Percentiles rank a stretch among this genome's conserved stretches.
These are phyloP conservation scores for Cyberlindnera mrakii DNA, from an alignment of 805 yeast genomes.

Conservation along the genomic window DNA sequence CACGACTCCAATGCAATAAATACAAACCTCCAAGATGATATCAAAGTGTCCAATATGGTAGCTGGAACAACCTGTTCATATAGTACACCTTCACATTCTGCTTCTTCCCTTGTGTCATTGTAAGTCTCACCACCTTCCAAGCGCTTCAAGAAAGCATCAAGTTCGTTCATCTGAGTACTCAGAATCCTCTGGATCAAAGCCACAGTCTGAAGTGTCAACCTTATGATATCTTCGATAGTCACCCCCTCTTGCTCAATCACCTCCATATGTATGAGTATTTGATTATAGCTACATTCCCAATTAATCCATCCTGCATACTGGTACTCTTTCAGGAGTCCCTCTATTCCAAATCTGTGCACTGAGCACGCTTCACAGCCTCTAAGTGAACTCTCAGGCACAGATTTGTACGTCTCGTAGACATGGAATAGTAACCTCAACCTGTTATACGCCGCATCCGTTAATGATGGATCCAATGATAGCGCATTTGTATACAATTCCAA, in stretches of 20 bases:
- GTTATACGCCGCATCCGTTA: constrained; percentile 51
- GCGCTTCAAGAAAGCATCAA: constrained; percentile 12
- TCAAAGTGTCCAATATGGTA: constrained; percentile 15
- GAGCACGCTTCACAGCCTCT: constrained; percentile 25
- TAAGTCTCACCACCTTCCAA: constrained; percentile 12
- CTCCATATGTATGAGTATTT: constrained; percentile 17
- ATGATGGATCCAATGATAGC: constrained; percentile 3
- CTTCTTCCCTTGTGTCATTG: constrained; percentile 7
- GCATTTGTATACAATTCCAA: constrained; percentile 37
- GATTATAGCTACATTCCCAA: constrained; percentile 24
- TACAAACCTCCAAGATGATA: constrained; percentile 7
- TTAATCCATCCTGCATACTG: constrained; percentile 17
- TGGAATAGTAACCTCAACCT: constrained; percentile 51
- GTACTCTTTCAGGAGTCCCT: constrained; percentile 14
- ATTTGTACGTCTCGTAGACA: constrained; percentile 47
- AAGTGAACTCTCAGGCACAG: constrained; percentile 32
- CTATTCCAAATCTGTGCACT: constrained; percentile 1
- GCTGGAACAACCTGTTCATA: constrained; percentile 23
- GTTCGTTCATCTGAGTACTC: constrained; percentile 15
- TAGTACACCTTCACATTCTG: constrained; percentile 9
- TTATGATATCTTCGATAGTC: background rate
- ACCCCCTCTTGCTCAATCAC: constrained; percentile 7
- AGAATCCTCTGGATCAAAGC: constrained; percentile 5
- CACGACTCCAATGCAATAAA: constrained; percentile 10
- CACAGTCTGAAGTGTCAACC: constrained; percentile 3